phyloP scores from a whole-genome alignment of 305 asterid species.

The Solanum hybrid region DNA sequence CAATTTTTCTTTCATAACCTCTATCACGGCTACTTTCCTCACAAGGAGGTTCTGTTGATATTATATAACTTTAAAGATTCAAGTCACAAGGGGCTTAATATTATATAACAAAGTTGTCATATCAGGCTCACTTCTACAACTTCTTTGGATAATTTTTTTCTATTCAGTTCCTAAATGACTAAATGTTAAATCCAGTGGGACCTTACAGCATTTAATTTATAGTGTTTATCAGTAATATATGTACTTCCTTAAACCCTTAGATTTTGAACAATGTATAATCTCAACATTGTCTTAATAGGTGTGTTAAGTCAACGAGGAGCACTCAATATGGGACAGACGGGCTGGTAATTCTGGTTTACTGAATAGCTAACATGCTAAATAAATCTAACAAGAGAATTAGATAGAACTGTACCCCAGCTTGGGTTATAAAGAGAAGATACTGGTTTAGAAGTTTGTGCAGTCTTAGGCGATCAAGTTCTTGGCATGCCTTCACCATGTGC shows the following conservation, averaged over 20 bases:
- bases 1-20: not conserved
- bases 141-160: not conserved
- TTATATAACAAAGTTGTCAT: not conserved
- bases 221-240: not conserved
- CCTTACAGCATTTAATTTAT: not conserved
- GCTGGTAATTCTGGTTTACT: not conserved
- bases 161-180: not conserved
- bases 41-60: not conserved
- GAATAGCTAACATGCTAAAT: not conserved
- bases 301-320: not conserved
- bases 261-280: not conserved
- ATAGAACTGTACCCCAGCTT: slow-evolving; percentile 51
- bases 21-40: not conserved
- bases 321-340: not conserved
- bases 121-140: not conserved
- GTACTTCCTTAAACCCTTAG: not conserved
- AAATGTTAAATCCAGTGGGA: not conserved
- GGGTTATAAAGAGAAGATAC: slow-evolving; percentile 46
- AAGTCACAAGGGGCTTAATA: not conserved
- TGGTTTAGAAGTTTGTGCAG: slow-evolving; percentile 56
- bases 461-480: slow-evolving; percentile 45
- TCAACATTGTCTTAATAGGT: not conserved
- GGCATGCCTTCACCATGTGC: slow-evolving; percentile 36
- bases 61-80: not conserved
- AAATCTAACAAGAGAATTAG: not conserved